Evolutionary conservation across 495 filamentous ascomycete species (phyloP).

Genomic region (Penicillium salamii): DNA sequence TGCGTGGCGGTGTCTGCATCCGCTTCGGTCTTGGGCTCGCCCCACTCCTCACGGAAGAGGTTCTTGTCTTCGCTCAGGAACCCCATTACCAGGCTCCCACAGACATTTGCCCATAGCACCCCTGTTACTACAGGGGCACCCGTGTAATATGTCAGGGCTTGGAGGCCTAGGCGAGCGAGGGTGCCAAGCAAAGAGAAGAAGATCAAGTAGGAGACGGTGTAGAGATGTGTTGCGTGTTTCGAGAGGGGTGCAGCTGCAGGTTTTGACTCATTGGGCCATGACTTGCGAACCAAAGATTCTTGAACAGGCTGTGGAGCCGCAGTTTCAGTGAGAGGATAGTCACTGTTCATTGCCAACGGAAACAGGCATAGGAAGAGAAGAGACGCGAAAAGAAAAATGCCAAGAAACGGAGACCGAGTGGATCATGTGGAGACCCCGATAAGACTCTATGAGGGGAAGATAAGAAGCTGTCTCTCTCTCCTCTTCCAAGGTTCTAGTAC

Average conservation of each 20-base stretch:
- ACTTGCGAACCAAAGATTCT: slow-evolving; percentile 4
- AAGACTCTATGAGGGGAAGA: slow-evolving; percentile 6
- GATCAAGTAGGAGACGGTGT: slow-evolving; percentile 76
- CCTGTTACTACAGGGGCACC: slow-evolving; percentile 70
- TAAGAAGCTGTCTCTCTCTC: background rate
- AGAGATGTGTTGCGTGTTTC: slow-evolving; percentile 64
- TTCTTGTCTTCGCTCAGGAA: slow-evolving; percentile 78
- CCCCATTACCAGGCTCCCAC: slow-evolving; percentile 80
- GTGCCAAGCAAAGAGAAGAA: slow-evolving; percentile 88
- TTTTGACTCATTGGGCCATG: slow-evolving; percentile 5
- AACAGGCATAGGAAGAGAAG: background rate
- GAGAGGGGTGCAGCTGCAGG: slow-evolving; percentile 34
- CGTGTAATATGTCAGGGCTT: slow-evolving; percentile 77
- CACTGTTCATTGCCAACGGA: background rate
- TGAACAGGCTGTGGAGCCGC: slow-evolving; percentile 2
- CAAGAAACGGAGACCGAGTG: slow-evolving; percentile 5
- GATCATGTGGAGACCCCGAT: slow-evolving; percentile 9
- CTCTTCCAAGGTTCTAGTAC: slow-evolving; percentile 14
- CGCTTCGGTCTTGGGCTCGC: slow-evolving; percentile 10
- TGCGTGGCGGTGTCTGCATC: slow-evolving; percentile 20
- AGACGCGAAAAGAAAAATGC: background rate
- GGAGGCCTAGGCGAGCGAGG: slow-evolving; percentile 76
- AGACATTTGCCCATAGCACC: slow-evolving; percentile 88
- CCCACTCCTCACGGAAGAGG: slow-evolving; percentile 71
- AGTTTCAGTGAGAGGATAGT: slow-evolving; percentile 14